Base-by-base conservation (phyloP, 2,329 filamentous ascomycete genomes). In the Xylaria sp. region DNA sequence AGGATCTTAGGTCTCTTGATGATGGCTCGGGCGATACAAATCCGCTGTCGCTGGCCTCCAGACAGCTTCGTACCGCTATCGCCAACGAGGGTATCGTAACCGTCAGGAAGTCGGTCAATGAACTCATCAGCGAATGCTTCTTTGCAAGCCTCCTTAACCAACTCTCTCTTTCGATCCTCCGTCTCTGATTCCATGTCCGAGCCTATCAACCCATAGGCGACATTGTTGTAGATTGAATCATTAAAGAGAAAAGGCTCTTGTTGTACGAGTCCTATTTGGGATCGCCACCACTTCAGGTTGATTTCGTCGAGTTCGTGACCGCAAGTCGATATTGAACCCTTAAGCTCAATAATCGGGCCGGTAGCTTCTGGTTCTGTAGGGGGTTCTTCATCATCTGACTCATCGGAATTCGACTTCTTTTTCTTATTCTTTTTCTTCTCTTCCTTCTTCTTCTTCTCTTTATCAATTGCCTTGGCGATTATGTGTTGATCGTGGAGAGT, bases 1-100 rank as follows among this genome's bases (percentile, higher is more conserved):
- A 92, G 79, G 40, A 92, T 90, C 13, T 83, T 82, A 0, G 91
- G 90, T 62, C 88, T 81, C 60, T 89, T 86, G 47, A 93, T 83
- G 62, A 94, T 91, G 38, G 87, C 88, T 29, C 91, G 82, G 1
- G 90, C 90, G 63, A 93, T 93, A 2, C 90, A 90, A 23, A 96
- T 83, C 4, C 92, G 85, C 73, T 96, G 92, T n/a, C 91, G 85
- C 73, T 96, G 92, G 0, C 92, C 92, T n/a, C 91, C 90, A 10
- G 89, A 92, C 1, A 96, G 79, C 72, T 91, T 92, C 48, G 90
- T 88, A 4, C 92, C 92, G 27, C 85, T 85, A 71, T 94, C 91
- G 1, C 92, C 92, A 1, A 95, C 91, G 8, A 84, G 76, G 0
- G 91, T 92, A 4, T 89, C 83, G 70, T 93, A 93, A 1, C 87